Base-by-base conservation (phyloP, 805 yeast genomes). In the Suhomyces emberorum region DNA sequence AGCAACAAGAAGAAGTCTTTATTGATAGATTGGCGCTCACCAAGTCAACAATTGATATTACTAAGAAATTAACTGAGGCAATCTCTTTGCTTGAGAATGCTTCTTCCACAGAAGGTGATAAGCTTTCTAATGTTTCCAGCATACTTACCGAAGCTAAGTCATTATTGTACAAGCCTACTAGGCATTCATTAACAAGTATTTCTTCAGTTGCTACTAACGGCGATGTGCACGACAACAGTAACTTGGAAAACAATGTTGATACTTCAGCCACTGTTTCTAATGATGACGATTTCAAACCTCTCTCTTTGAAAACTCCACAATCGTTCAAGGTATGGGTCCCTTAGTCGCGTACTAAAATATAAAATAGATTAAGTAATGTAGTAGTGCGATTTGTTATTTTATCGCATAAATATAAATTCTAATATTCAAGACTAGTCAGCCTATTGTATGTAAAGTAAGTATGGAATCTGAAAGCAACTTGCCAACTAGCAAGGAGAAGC, bases 11-110 rank as follows among this genome's bases (percentile, higher is more conserved):
- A 47, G 86, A 81, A 43, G 52, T 81, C 5, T 75, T 82, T 44
- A 55, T 81, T 32, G 88, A 83, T 47, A 65, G 88, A 39, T 54
- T 85, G 23, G 71, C 84, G n/a, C 69, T 84, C 45, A 71, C 82
- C 28, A 80, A 78, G 51, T 69, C 78, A 12, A 74, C 87, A 1
- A 61, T 70, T 14, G 49, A 65, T 2, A 65, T 82, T 4, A 60
- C 77, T 30, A 54, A 66, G 26, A 81, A 76, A 48, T 54, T 79
- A 30, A 55, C 57, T 30, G 65, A 63, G 24, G 63, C 62, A 3
- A 48, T 65, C 26, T 35, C 46, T 3, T 32, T 49, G 15, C 36
- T 44, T 8, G 43, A 46, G 22, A 12, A 11, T 17, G 21, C 34
- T 23, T 29, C 25, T 27, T 33, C 31, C 22, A 22, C 35, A 15